Conservation (phyloP, 2,329 filamentous ascomycete species). For the Venturia oleaginea region DNA sequence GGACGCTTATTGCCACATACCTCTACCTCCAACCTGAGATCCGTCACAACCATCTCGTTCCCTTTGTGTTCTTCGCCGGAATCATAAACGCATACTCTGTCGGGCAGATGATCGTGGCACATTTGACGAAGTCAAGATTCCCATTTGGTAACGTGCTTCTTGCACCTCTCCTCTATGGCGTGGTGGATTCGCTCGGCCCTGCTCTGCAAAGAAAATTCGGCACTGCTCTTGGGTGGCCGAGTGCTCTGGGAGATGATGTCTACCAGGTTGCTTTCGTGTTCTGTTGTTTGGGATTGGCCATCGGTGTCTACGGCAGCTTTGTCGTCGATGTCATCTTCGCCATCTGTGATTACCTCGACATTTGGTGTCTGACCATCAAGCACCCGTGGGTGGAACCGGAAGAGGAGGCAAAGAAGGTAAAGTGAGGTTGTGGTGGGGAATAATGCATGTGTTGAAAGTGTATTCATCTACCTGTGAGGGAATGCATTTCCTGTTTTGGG, state of each 20-base stretch:
- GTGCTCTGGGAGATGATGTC: conserved; percentile 46
- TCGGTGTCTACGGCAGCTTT: conserved; percentile 95
- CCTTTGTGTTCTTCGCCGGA: conserved; percentile 81
- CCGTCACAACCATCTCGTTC: conserved; percentile 72
- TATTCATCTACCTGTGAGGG: no score
- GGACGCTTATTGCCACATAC: conserved; percentile 69
- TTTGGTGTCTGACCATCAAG: conserved; percentile 98
- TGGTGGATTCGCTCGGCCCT: conserved; percentile 73
- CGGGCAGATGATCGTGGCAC: conserved; percentile 90
- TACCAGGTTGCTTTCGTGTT: conserved; percentile 92
- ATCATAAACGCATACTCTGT: conserved; percentile 92
- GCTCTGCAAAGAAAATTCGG: conserved; percentile 40
- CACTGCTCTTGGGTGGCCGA: conserved; percentile 28
- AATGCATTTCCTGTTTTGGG: no score
- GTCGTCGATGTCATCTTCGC: conserved; percentile 95
- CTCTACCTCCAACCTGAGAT: conserved; percentile 79
- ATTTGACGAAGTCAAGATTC: conserved; percentile 79
- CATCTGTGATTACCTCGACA: conserved; percentile 96
- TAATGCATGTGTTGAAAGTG: no score
- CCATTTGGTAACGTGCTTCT: conserved; percentile 84
- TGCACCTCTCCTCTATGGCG: conserved; percentile 66
- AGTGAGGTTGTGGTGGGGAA: conserved; percentile 9
- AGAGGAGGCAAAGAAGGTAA: conserved; percentile 17
- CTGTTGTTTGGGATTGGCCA: conserved; percentile 69
- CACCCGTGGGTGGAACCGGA: conserved; percentile 49